These are phyloP conservation scores for Geum urbanum DNA, from an alignment of 306 rosid species.

Conservation along the genomic window DNA sequence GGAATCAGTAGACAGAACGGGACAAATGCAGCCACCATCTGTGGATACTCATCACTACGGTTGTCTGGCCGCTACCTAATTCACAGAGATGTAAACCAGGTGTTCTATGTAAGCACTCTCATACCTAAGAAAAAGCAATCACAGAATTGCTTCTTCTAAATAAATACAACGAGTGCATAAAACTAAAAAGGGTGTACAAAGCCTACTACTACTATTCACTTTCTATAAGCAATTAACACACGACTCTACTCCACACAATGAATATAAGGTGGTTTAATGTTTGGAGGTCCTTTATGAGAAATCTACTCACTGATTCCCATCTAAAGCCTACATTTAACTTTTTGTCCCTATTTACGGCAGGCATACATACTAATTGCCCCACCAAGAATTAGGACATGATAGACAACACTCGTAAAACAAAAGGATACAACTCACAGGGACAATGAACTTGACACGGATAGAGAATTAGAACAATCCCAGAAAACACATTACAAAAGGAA, in stretches of 20 bases:
- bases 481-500: not conserved
- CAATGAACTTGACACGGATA: not conserved
- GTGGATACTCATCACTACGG: conserved; percentile 91
- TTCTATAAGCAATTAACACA: not conserved
- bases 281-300: conserved; percentile 64
- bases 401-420: not conserved
- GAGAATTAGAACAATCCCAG: not conserved
- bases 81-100: conserved; percentile 27
- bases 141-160: conserved; percentile 22
- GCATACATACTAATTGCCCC: conserved; percentile 63
- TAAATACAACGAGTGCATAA: conserved; percentile 29
- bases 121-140: conserved; percentile 32
- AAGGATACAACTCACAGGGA: not conserved
- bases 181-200: not conserved
- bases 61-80: conserved; percentile 88
- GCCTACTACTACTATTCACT: not conserved
- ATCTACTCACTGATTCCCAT: conserved; percentile 48
- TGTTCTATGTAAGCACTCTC: conserved; percentile 51
- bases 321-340: conserved; percentile 58
- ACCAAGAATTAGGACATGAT: conserved; percentile 84
- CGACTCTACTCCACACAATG: not conserved
- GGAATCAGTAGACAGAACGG: conserved; percentile 65
- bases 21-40: conserved; percentile 37
- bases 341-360: conserved; percentile 83
- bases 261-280: conserved; percentile 22